Percentiles rank a stretch among this genome's conserved stretches.
phyloP scores from a whole-genome alignment of 345 rosid species.

The Crucihimalaya himalaica region DNA sequence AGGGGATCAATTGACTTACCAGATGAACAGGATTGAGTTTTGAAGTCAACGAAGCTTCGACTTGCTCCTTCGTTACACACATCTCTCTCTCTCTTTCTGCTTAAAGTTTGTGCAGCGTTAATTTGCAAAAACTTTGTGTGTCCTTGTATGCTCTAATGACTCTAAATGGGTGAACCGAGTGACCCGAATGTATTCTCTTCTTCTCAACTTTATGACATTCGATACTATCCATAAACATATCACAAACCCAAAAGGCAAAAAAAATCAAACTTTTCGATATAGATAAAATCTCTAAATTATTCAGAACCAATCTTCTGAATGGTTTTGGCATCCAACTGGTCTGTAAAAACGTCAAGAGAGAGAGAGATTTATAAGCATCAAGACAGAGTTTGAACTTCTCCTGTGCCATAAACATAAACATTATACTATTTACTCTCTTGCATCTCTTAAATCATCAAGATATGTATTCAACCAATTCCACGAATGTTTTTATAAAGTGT shows the following conservation, averaged over 20 bases:
- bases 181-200: constrained; percentile 24
- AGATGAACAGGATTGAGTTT: constrained; percentile 76
- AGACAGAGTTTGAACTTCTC: not conserved
- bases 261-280: too few species aligned
- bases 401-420: not conserved
- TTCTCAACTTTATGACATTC: not conserved
- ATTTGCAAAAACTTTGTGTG: not conserved
- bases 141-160: not conserved
- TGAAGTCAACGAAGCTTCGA: constrained; percentile 63
- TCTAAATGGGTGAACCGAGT: constrained; percentile 6
- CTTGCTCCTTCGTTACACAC: constrained; percentile 83
- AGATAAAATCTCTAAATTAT: too few species aligned
- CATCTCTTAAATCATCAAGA: not conserved
- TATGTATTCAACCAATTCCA: not conserved
- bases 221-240: constrained; percentile 4
- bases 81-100: constrained; percentile 38
- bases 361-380: not conserved
- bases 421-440: not conserved
- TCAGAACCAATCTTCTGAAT: too few species aligned
- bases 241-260: not conserved
- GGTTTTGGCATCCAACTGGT: not conserved
- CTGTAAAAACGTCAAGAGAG: not conserved
- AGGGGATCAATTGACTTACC: constrained; percentile 41
- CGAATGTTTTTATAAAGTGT: not conserved
- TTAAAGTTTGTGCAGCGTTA: not conserved